These are phyloP conservation scores for Aspergillus ruber DNA, from an alignment of 2,329 filamentous ascomycete species.

Conservation along the genomic window DNA sequence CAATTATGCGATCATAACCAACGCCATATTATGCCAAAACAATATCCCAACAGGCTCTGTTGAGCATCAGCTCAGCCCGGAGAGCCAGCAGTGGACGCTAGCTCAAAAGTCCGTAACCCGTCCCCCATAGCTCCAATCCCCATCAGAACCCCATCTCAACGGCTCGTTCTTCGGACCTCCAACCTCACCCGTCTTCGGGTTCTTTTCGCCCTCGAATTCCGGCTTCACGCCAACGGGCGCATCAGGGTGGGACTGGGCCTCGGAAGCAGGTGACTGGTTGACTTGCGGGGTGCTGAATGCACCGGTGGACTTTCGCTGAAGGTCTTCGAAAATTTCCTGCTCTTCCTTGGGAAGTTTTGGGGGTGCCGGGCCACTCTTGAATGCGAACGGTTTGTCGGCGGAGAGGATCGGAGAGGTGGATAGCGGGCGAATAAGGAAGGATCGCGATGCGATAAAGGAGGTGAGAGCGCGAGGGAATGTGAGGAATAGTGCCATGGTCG, in stretches of 20 bases:
- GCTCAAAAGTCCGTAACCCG: slow-evolving; percentile 80
- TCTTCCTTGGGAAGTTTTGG: slow-evolving; percentile 81
- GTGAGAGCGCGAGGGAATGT: slow-evolving; percentile 30
- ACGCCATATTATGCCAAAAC: slow-evolving; percentile 17
- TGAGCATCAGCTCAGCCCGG: not conserved
- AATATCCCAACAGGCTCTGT: not conserved
- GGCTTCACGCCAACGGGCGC: slow-evolving; percentile 71
- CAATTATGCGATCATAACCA: slow-evolving; percentile 3
- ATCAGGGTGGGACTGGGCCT: slow-evolving; percentile 58
- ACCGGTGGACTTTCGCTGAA: slow-evolving; percentile 70
- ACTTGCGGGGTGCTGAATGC: slow-evolving; percentile 64
- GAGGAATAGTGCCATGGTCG: slow-evolving; percentile 14
- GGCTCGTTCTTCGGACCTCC: slow-evolving; percentile 98
- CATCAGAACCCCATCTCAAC: slow-evolving; percentile 69
- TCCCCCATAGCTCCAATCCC: slow-evolving; percentile 92
- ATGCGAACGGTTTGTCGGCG: slow-evolving; percentile 26
- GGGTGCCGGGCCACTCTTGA: slow-evolving; percentile 57
- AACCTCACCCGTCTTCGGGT: slow-evolving; percentile 90
- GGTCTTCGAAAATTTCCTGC: slow-evolving; percentile 82
- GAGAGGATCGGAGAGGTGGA: slow-evolving; percentile 19
- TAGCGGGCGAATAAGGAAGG: slow-evolving; percentile 16
- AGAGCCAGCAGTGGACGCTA: not conserved
- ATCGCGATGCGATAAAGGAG: slow-evolving; percentile 37
- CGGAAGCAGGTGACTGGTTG: slow-evolving; percentile 44
- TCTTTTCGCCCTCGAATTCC: slow-evolving; percentile 86